Percentiles rank a stretch among this genome's conserved stretches.
These are phyloP conservation scores for Nannizziopsis arthrosporioides DNA, from an alignment of 2,329 filamentous ascomycete species.

Conservation along the genomic window DNA sequence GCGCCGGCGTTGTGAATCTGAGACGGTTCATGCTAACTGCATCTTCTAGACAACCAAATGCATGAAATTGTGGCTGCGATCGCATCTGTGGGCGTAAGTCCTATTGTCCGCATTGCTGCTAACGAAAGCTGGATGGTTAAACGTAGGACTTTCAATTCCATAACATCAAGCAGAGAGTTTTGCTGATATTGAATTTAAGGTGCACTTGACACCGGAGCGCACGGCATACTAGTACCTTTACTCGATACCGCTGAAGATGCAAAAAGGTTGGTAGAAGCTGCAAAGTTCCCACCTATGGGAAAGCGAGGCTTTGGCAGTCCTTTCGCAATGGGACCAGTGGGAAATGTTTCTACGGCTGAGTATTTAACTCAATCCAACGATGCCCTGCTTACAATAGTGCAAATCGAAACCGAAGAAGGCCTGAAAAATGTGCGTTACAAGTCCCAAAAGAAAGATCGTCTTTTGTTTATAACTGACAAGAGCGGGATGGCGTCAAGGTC, in stretches of 20 bases:
- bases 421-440: conserved; percentile 24
- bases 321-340: conserved; percentile 39
- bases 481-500: conserved; percentile 21
- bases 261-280: conserved; percentile 39
- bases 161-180: background rate
- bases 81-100: conserved; percentile 32
- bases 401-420: conserved; percentile 34
- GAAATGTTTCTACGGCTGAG: conserved; percentile 30
- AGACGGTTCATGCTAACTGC: background rate
- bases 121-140: conserved; percentile 54
- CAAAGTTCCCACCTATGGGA: conserved; percentile 46
- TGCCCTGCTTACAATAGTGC: conserved; percentile 39
- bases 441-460: background rate
- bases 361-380: conserved; percentile 47
- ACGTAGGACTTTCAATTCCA: conserved; percentile 25
- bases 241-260: conserved; percentile 45
- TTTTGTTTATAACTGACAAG: conserved; percentile 7
- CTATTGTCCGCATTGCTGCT: conserved; percentile 40
- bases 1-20: background rate
- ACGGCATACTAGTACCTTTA: conserved; percentile 46
- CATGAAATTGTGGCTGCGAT: conserved; percentile 44
- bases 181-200: conserved; percentile 22
- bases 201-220: conserved; percentile 48
- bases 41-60: conserved; percentile 38
- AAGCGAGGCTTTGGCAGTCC: conserved; percentile 47